Conservation (phyloP, 768 basidiomycete species). For the Leucocoprinus sp. region DNA sequence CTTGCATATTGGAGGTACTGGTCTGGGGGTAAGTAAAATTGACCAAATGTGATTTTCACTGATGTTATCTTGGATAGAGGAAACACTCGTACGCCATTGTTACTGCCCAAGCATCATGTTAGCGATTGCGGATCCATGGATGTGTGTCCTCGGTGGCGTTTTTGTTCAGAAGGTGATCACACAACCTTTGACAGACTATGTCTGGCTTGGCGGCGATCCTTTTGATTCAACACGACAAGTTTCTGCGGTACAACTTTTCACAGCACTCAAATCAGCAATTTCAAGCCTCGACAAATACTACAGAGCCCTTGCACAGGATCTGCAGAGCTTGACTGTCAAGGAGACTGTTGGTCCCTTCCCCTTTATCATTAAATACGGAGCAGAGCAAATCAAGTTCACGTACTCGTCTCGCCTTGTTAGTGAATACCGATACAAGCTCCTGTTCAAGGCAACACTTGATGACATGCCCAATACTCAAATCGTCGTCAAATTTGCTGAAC, state of each 20-base stretch:
- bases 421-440: too few species aligned
- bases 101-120: conserved; percentile 27
- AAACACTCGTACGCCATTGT: conserved; percentile 9
- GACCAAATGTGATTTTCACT: conserved; percentile 2
- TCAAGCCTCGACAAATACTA: too few species aligned
- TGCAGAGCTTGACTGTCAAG: neutral
- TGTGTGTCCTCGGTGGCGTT: conserved; percentile 26
- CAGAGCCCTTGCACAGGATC: too few species aligned
- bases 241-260: too few species aligned
- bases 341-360: neutral
- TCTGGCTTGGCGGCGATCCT: conserved; percentile 21
- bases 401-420: neutral
- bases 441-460: neutral
- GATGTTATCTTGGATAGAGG: conserved; percentile 13
- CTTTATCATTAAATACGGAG: neutral
- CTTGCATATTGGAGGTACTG: conserved; percentile 8
- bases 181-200: conserved; percentile 25
- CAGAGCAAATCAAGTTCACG: neutral
- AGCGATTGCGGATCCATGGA: conserved; percentile 23
- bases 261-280: too few species aligned
- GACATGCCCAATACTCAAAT: neutral
- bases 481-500: conserved; percentile 8
- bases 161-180: conserved; percentile 18
- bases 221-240: conserved; percentile 13
- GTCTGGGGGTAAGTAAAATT: neutral